Evolutionary conservation across 805 yeast species (phyloP).

Genomic region (Hanseniaspora meyeri): DNA sequence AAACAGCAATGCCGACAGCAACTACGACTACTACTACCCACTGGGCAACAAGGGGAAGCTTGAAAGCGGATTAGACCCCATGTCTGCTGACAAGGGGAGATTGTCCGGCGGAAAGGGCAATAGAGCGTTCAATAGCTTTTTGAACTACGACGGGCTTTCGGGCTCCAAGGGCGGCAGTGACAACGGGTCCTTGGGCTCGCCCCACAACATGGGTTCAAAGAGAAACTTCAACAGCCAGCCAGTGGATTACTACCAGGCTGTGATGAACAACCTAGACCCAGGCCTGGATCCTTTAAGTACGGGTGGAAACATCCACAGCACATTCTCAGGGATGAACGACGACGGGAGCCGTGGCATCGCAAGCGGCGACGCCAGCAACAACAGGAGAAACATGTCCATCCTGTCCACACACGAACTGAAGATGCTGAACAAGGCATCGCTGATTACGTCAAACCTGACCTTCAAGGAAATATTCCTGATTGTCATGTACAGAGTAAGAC

Average conservation of each 20-base stretch:
- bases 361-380: not conserved
- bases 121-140: not conserved
- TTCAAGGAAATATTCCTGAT: slow-evolving; percentile 1
- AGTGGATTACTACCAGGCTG: slow-evolving; percentile 9
- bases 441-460: slow-evolving; percentile 1
- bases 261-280: slow-evolving; percentile 8
- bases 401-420: slow-evolving; percentile 5
- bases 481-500: slow-evolving; percentile 15
- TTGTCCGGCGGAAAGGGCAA: not conserved
- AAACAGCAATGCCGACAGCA: not conserved
- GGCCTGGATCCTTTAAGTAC: not conserved
- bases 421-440: not conserved
- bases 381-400: slow-evolving; percentile 11
- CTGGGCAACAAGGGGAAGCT: not conserved
- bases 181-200: not conserved
- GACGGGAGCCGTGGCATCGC: not conserved
- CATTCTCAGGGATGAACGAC: not conserved
- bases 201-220: not conserved
- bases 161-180: not conserved
- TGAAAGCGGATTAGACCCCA: not conserved
- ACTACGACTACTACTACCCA: not conserved
- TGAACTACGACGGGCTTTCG: not conserved
- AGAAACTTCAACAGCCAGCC: not conserved
- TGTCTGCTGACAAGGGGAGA: not conserved
- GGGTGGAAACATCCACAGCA: not conserved